A percentile compares a stretch with the other conserved stretches of the same genome.
These are phyloP conservation scores for Coprinopsis sp. DNA, from an alignment of 768 basidiomycete species.

Conservation along the genomic window DNA sequence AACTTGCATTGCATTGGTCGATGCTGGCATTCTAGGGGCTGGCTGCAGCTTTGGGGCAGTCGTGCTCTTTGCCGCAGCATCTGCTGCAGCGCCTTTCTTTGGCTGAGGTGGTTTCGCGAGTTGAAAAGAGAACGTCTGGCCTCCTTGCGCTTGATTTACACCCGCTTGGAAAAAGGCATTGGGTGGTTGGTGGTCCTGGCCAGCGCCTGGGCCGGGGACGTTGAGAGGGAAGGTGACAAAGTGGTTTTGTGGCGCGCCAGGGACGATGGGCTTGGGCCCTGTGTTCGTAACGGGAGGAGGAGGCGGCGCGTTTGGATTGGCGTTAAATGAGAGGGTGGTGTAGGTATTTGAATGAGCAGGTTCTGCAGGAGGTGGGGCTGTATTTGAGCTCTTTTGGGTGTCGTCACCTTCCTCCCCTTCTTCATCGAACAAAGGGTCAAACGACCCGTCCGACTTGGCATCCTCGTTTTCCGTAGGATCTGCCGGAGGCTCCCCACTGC, in stretches of 20 bases:
- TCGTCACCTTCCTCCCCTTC: conserved; percentile 55
- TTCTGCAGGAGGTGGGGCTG: conserved; percentile 12
- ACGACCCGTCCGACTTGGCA: conserved; percentile 73
- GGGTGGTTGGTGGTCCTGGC: conserved; percentile 6
- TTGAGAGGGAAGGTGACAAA: conserved; percentile 5
- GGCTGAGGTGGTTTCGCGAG: conserved; percentile 7
- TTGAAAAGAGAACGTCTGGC: conserved; percentile 11
- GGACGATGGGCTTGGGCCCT: conserved; percentile 21
- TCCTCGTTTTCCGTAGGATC: conserved; percentile 39
- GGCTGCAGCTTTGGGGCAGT: conserved; percentile 18
- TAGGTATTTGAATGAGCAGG: conserved; percentile 10
- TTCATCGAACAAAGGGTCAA: conserved; percentile 88
- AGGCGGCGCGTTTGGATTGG: not conserved
- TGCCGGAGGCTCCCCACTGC: not conserved
- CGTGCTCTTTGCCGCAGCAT: not conserved
- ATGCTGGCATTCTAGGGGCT: conserved; percentile 15
- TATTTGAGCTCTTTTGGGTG: conserved; percentile 3
- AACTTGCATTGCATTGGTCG: not conserved
- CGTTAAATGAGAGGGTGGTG: not conserved
- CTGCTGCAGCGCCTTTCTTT: no score
- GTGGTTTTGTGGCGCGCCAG: conserved; percentile 8
- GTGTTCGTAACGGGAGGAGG: conserved; percentile 7
- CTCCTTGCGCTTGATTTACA: conserved; percentile 10
- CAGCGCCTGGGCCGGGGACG: not conserved
- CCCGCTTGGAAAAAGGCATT: no score